These are phyloP conservation scores for Penicillium sp. DNA, from an alignment of 2,329 filamentous ascomycete species.

Conservation along the genomic window DNA sequence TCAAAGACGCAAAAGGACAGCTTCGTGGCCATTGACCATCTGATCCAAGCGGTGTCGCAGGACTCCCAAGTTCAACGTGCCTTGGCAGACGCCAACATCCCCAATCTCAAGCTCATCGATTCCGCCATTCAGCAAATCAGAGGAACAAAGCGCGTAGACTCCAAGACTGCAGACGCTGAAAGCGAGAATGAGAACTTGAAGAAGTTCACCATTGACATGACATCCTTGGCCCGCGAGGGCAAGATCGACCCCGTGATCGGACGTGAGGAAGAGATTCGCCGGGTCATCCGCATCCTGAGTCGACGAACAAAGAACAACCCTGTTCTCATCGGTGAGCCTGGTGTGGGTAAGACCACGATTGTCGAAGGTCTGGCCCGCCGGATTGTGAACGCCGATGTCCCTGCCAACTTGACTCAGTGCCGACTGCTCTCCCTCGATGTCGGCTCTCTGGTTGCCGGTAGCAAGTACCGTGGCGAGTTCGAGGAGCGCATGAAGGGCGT, in stretches of 20 bases:
- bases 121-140: conserved; percentile 89
- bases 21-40: conserved; percentile 90
- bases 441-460: conserved; percentile 90
- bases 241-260: conserved; percentile 98
- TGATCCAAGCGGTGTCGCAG: conserved; percentile 82
- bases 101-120: conserved; percentile 86
- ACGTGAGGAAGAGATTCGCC: conserved; percentile 90
- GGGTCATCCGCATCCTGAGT: conserved; percentile 88
- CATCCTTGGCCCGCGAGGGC: conserved; percentile 89
- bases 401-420: conserved; percentile 91
- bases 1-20: conserved; percentile 98
- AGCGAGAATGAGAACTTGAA: conserved; percentile 91
- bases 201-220: conserved; percentile 99
- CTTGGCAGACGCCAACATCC: conserved; percentile 84
- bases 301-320: conserved; percentile 98
- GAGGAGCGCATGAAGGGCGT: conserved; percentile 99
- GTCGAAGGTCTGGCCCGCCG: conserved; percentile 93
- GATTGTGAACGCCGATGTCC: conserved; percentile 95
- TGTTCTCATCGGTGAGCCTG: conserved; percentile 94
- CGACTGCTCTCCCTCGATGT: conserved; percentile 94
- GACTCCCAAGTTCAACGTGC: conserved; percentile 72
- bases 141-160: conserved; percentile 90
- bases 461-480: conserved; percentile 98
- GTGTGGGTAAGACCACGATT: conserved; percentile 97
- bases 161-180: conserved; percentile 90